Evolutionary conservation across 768 basidiomycete genomes (phyloP).

Genomic region (Obba rivulosa): DNA sequence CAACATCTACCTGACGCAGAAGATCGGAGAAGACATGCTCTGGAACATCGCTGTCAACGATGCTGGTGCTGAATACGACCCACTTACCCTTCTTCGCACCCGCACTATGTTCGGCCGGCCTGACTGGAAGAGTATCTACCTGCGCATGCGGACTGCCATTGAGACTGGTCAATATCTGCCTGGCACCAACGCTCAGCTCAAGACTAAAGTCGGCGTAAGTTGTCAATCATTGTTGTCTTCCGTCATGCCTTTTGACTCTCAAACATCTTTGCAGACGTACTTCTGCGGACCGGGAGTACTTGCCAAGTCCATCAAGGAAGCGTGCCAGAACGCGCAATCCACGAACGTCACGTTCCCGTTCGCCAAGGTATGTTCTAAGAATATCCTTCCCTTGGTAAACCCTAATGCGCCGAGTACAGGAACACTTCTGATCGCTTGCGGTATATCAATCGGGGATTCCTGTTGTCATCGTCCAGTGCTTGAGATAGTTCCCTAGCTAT

Average conservation of each 20-base stretch:
- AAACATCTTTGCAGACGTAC: slow-evolving; percentile 51
- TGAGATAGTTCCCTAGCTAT: too few species aligned
- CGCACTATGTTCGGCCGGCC: slow-evolving; percentile 92
- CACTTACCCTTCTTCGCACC: slow-evolving; percentile 81
- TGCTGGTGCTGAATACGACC: slow-evolving; percentile 80
- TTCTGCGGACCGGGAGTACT: slow-evolving; percentile 82
- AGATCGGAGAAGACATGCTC: slow-evolving; percentile 79
- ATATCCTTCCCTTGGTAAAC: background rate
- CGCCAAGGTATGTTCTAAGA: slow-evolving; percentile 55
- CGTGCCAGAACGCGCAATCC: slow-evolving; percentile 50
- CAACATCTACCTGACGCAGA: slow-evolving; percentile 86
- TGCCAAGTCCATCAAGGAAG: slow-evolving; percentile 72
- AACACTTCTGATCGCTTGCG: slow-evolving; percentile 46
- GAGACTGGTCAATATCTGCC: slow-evolving; percentile 79
- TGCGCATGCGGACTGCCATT: slow-evolving; percentile 68
- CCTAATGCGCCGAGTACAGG: slow-evolving; percentile 29
- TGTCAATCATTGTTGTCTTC: background rate
- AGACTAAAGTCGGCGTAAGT: slow-evolving; percentile 79
- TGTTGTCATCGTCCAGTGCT: background rate
- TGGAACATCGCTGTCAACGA: slow-evolving; percentile 92
- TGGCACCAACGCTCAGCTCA: slow-evolving; percentile 71
- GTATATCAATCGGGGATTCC: background rate
- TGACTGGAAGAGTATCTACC: slow-evolving; percentile 81
- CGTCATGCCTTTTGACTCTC: slow-evolving; percentile 1
- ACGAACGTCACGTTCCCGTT: slow-evolving; percentile 69